Evolutionary conservation across 2,329 filamentous ascomycete genomes (phyloP), one percentile per base, ranked within the genome.

Genomic region (Trichoderma sp.): DNA sequence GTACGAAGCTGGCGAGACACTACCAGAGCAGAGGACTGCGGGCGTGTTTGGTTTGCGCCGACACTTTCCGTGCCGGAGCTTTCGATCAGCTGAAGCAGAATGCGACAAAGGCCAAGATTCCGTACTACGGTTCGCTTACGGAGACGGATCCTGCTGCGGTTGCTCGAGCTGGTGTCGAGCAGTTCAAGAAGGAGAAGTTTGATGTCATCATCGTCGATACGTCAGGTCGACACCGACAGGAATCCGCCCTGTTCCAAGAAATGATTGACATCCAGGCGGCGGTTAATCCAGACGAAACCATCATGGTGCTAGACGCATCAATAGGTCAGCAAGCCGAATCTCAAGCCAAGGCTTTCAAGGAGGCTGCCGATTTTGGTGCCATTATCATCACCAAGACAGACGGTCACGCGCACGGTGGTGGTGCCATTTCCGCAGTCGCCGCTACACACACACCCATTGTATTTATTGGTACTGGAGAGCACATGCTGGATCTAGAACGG

Each of bases 331-430:
- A 96, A 73, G 96, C 96, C 7, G 96, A 99, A 81, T 89, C 92
- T 2, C 96, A 99, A 78, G 94, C 93, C 64, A 91, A 96, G 75
- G 96, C 96, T 0, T 99, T 99, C 88, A 99, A 99, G 80, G 94
- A 97, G 73, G 93, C 94, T 0, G 94, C 96, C 39, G 93, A 97
- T 79, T 99, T 98, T 75, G 96, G 96, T 77, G 94, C 96, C 72
- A 99, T 99, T 76, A 97, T 99, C 77, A 97, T 99, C 77, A 99
- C 96, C 64, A 99, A 99, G 84, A 98, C 95, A 0, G 96, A 99
- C 77, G 96, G 96, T 72, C 93, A 97, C 74, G 96, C 96, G 1
- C 92, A 93, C 58, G 96, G 96, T 75, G 96, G 96, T 84, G 96
- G 96, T 82, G 96, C 96, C 70, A 99, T 99, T 68, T 98, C 95